Evolutionary conservation across 257 asterid species (phyloP).

Genomic region (Przewalskia tangutica): DNA sequence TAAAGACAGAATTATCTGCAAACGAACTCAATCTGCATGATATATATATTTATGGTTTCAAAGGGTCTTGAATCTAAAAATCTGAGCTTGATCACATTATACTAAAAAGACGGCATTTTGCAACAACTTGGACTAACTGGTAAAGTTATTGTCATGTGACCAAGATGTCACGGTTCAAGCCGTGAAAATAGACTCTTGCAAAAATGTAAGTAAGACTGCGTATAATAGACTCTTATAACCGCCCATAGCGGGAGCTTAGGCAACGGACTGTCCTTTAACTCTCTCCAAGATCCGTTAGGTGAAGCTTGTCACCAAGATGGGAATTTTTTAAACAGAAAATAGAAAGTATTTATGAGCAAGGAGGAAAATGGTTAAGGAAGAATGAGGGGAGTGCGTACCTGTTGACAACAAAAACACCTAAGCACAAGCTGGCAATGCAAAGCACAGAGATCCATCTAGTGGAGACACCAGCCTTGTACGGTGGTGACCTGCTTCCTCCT

Average conservation of each 20-base stretch:
- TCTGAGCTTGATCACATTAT: not conserved
- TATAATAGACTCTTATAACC: too few relatives aligned
- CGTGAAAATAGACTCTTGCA: too few relatives aligned
- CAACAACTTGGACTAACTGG: too few relatives aligned
- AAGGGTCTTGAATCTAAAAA: not conserved
- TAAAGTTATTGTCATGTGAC: too few relatives aligned
- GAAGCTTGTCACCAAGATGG: not conserved
- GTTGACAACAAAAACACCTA: slow-evolving; percentile 42
- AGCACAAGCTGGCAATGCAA: slow-evolving; percentile 56
- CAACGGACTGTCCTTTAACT: too few relatives aligned
- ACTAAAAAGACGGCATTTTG: not conserved
- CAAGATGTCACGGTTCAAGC: too few relatives aligned
- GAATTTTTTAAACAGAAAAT: not conserved
- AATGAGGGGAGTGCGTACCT: slow-evolving; percentile 16
- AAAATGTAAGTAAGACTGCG: too few relatives aligned
- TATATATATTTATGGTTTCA: too few relatives aligned
- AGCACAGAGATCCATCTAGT: slow-evolving; percentile 34
- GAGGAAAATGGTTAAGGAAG: not conserved
- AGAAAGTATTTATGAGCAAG: not conserved
- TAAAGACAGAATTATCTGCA: too few relatives aligned
- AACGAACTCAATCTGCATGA: too few relatives aligned
- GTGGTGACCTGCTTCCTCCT: slow-evolving; percentile 23
- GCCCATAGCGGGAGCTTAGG: too few relatives aligned
- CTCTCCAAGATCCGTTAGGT: not conserved
- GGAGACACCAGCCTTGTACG: slow-evolving; percentile 26